Conservation (phyloP, 2,329 filamentous ascomycete genomes). For the Colletotrichum simmondsii region DNA sequence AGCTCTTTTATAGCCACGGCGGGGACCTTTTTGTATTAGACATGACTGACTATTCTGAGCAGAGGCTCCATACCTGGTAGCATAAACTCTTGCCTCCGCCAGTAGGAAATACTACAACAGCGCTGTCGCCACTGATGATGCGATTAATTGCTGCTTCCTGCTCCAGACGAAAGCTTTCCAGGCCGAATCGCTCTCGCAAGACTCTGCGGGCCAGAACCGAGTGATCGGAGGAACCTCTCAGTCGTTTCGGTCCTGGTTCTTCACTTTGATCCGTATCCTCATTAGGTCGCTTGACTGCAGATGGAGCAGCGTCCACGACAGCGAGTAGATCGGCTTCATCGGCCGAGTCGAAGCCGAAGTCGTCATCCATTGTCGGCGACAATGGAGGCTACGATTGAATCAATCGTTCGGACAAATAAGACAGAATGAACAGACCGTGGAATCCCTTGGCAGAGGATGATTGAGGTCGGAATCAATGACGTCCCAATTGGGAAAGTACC, state of each 20-base stretch:
- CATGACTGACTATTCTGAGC: too few relatives aligned
- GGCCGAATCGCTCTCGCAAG: conserved; percentile 51
- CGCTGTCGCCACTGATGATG: conserved; percentile 51
- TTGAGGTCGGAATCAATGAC: background rate
- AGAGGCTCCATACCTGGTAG: conserved; percentile 51
- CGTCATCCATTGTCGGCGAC: conserved; percentile 21
- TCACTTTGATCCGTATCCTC: background rate
- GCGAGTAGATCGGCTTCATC: conserved; percentile 27
- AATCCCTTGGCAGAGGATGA: background rate
- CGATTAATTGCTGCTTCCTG: conserved; percentile 53
- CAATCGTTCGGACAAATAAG: background rate
- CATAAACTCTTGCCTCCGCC: conserved; percentile 62
- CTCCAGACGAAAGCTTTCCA: conserved; percentile 54
- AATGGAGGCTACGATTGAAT: background rate
- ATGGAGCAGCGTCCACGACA: background rate
- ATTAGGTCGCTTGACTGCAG: background rate
- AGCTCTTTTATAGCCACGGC: conserved; percentile 58
- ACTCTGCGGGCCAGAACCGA: conserved; percentile 41
- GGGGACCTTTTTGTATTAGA: conserved; percentile 49
- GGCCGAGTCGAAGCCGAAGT: conserved; percentile 40
- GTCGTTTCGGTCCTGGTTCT: conserved; percentile 6
- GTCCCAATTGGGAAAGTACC: conserved; percentile 4
- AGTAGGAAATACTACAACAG: conserved; percentile 58
- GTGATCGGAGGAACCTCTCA: background rate
- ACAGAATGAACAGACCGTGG: too few relatives aligned